phyloP scores from a whole-genome alignment of 768 basidiomycete genomes.

The Tricholoma saponaceum region DNA sequence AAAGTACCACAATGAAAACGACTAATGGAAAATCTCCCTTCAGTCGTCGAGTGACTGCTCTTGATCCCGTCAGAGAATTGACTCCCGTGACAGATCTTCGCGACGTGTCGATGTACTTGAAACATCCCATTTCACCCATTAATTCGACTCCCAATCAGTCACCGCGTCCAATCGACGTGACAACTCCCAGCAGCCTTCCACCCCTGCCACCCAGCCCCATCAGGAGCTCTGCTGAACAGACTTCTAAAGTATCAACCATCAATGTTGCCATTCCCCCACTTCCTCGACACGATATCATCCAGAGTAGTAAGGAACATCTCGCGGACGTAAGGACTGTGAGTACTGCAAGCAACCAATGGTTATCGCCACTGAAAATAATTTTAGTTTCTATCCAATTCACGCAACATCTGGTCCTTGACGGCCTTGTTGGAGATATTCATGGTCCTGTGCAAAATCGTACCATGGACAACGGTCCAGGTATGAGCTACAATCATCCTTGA shows the following conservation, averaged over 20 bases:
- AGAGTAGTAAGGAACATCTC: slow-evolving; percentile 32
- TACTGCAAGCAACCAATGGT: slow-evolving; percentile 4
- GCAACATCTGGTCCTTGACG: slow-evolving; percentile 55
- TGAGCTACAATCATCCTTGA: slow-evolving; percentile 7
- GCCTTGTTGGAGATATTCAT: slow-evolving; percentile 51
- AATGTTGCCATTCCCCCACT: slow-evolving; percentile 28
- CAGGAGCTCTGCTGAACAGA: slow-evolving; percentile 34
- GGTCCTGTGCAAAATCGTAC: slow-evolving; percentile 47
- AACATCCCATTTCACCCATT: slow-evolving; percentile 38
- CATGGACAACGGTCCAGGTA: slow-evolving; percentile 47
- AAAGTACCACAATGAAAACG: not conserved
- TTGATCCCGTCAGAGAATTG: slow-evolving; percentile 40
- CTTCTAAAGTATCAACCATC: slow-evolving; percentile 26
- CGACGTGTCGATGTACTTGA: slow-evolving; percentile 51
- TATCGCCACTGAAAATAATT: slow-evolving; percentile 5
- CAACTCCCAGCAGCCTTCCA: slow-evolving; percentile 36
- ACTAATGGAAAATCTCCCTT: slow-evolving; percentile 5
- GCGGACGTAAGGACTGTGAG: slow-evolving; percentile 33
- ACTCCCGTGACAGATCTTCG: slow-evolving; percentile 48
- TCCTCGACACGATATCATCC: slow-evolving; percentile 30
- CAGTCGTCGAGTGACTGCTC: slow-evolving; percentile 23
- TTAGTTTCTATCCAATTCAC: slow-evolving; percentile 63
- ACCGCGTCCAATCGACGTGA: slow-evolving; percentile 15
- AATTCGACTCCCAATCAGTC: slow-evolving; percentile 22
- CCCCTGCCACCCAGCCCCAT: slow-evolving; percentile 36